Conservation (phyloP, 495 filamentous ascomycete genomes). For the Pyronema omphalodes region DNA sequence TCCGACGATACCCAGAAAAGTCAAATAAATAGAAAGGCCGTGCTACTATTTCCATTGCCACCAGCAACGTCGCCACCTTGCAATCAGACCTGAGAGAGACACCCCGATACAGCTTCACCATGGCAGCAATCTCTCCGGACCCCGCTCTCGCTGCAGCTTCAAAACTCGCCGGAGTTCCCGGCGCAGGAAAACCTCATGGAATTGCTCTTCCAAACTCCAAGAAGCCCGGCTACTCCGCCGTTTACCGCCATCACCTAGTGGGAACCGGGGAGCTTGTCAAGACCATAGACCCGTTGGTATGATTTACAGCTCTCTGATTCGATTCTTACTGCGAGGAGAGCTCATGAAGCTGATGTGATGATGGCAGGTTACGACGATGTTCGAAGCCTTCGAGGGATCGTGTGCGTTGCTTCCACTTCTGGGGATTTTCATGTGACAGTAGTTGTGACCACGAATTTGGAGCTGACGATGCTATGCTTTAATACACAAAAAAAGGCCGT, state of each 20-base stretch:
- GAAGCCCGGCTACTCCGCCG: conserved; percentile 46
- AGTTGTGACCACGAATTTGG: background rate
- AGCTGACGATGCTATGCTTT: too few relatives aligned
- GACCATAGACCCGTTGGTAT: conserved; percentile 55
- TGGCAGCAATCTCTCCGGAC: conserved; percentile 3
- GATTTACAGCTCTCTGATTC: background rate
- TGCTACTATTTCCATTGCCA: background rate
- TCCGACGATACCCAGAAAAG: too few relatives aligned
- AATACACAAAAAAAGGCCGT: background rate
- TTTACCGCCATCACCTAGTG: conserved; percentile 73
- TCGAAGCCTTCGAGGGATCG: conserved; percentile 15
- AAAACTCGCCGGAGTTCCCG: conserved; percentile 12
- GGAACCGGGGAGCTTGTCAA: conserved; percentile 48
- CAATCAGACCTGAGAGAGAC: too few relatives aligned
- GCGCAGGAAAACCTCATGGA: conserved; percentile 18
- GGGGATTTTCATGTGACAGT: conserved; percentile 7
- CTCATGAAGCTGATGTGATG: background rate
- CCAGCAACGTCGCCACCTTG: background rate
- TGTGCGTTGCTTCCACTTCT: too few relatives aligned
- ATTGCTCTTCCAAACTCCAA: conserved; percentile 57
- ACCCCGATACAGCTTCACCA: too few relatives aligned
- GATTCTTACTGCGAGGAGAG: background rate
- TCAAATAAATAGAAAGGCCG: too few relatives aligned
- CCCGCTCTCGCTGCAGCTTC: conserved; percentile 18
- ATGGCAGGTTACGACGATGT: conserved; percentile 17